A percentile compares a stretch with the other conserved stretches of the same genome.
phyloP scores from a whole-genome alignment of 1,139 yeast genomes.

The Maudiozyma humilis region DNA sequence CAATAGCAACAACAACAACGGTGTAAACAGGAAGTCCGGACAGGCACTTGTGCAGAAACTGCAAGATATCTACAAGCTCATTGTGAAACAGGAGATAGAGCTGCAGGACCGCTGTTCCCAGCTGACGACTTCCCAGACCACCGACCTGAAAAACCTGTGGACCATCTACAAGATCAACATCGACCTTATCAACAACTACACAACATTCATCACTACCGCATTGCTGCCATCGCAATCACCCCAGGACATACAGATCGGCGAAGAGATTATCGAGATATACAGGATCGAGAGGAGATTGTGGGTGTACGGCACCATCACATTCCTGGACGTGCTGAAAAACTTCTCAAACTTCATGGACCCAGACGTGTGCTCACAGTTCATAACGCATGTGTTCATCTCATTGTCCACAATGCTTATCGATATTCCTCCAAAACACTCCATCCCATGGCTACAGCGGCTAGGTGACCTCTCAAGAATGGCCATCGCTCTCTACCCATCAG shows the following conservation, averaged over 20 bases:
- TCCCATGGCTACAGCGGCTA: slow-evolving; percentile 76
- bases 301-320: slow-evolving; percentile 78
- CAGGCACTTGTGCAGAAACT: slow-evolving; percentile 61
- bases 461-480: slow-evolving; percentile 81
- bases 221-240: slow-evolving; percentile 59
- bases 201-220: slow-evolving; percentile 63
- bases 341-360: slow-evolving; percentile 45
- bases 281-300: slow-evolving; percentile 71
- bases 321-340: slow-evolving; percentile 69
- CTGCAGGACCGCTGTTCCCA: slow-evolving; percentile 58
- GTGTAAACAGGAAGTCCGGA: slow-evolving; percentile 43
- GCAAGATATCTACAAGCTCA: slow-evolving; percentile 65
- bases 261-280: slow-evolving; percentile 64
- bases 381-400: slow-evolving; percentile 35
- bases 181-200: slow-evolving; percentile 57
- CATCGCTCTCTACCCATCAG: slow-evolving; percentile 66
- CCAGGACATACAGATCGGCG: slow-evolving; percentile 39
- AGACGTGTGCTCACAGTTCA: slow-evolving; percentile 37
- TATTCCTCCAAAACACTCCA: slow-evolving; percentile 36
- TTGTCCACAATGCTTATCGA: slow-evolving; percentile 44
- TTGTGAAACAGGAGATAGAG: slow-evolving; percentile 58
- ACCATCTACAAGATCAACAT: slow-evolving; percentile 60
- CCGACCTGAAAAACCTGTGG: slow-evolving; percentile 55
- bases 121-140: slow-evolving; percentile 39
- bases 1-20: slow-evolving; percentile 14